These are phyloP conservation scores for Coccomyxa subellipsoidea DNA, from an alignment of 163 green algal genomes.

Conservation along the genomic window DNA sequence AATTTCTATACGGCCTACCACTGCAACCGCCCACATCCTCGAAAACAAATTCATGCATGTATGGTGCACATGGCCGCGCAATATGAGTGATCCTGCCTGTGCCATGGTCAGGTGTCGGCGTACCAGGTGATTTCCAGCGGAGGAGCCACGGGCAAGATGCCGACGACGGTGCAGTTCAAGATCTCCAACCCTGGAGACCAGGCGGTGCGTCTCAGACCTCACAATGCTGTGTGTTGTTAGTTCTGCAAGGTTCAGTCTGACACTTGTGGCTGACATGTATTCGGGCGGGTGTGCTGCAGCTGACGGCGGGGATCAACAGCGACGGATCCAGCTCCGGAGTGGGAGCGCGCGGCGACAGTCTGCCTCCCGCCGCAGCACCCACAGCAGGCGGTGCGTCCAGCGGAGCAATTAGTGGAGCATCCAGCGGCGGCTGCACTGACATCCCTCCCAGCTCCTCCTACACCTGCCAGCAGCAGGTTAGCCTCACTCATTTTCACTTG, in stretches of 20 bases:
- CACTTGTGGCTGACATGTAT: no score
- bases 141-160: slow-evolving; percentile 7
- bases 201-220: neutral
- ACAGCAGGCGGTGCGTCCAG: neutral
- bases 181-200: slow-evolving; percentile 14
- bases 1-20: no score
- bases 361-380: neutral
- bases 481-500: neutral
- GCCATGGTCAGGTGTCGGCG: slow-evolving; percentile 1
- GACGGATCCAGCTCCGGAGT: neutral
- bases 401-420: no score
- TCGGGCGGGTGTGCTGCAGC: neutral
- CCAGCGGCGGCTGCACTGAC: neutral
- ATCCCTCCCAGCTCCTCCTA: neutral
- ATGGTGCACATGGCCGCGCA: neutral
- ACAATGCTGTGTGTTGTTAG: no score
- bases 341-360: slow-evolving; percentile 3
- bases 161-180: slow-evolving; percentile 18
- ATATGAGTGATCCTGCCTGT: neutral
- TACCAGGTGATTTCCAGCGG: neutral
- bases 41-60: neutral
- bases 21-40: neutral
- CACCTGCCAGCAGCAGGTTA: slow-evolving; percentile 9
- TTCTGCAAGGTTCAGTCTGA: no score
- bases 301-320: neutral